Conservation (phyloP, 2,329 filamentous ascomycete genomes). For the Paracoccidioides lutzii region DNA sequence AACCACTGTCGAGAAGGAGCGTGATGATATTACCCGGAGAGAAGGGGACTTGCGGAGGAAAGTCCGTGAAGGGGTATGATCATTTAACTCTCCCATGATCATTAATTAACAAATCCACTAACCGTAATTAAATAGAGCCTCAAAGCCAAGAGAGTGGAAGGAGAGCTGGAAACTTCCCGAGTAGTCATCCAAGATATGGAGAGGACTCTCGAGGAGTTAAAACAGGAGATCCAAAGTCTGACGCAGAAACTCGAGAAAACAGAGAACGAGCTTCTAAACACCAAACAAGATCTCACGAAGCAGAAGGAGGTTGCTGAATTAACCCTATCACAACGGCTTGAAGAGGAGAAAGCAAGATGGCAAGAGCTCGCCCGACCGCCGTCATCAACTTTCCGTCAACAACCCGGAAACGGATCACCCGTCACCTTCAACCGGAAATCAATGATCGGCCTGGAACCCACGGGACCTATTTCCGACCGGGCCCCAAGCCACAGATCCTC, state of each 20-base stretch:
- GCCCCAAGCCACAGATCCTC: constrained; percentile 30
- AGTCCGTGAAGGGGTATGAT: constrained; percentile 66
- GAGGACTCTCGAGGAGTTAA: constrained; percentile 50
- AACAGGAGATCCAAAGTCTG: constrained; percentile 44
- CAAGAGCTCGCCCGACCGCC: constrained; percentile 33
- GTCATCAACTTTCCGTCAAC: constrained; percentile 23
- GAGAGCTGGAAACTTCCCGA: constrained; percentile 61
- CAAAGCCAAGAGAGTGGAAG: constrained; percentile 57
- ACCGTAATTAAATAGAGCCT: constrained; percentile 41
- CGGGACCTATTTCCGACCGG: constrained; percentile 21
- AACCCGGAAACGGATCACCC: constrained; percentile 29
- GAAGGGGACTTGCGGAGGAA: constrained; percentile 84
- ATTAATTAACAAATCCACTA: constrained; percentile 12
- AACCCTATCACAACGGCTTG: constrained; percentile 45
- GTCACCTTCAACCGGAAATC: constrained; percentile 30
- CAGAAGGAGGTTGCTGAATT: constrained; percentile 48
- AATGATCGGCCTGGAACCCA: constrained; percentile 24
- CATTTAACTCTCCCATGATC: background rate
- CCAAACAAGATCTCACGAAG: constrained; percentile 42
- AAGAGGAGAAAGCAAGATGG: constrained; percentile 53
- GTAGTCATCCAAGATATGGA: constrained; percentile 29
- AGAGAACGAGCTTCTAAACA: constrained; percentile 50
- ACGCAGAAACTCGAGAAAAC: constrained; percentile 33
- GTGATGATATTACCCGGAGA: constrained; percentile 68
- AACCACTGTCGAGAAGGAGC: constrained; percentile 71